Conservation (phyloP, 176 grass and related monocot genomes). For the Bothriochloa decipiens region DNA sequence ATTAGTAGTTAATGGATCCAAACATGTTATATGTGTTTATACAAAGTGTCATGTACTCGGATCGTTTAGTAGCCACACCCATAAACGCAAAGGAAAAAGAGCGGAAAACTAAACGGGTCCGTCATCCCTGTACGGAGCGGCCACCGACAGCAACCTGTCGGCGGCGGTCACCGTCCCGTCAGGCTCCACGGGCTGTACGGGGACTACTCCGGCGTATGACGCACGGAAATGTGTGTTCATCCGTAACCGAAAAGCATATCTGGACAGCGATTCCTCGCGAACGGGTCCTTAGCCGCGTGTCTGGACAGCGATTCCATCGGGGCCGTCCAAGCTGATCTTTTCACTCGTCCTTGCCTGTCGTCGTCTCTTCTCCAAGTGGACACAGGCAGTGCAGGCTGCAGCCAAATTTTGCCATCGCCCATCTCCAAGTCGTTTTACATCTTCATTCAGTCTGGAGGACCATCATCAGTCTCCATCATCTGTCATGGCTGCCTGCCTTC, state of each 20-base stretch:
- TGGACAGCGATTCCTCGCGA: neutral
- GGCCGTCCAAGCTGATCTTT: slow-evolving; percentile 20
- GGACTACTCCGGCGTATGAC: neutral
- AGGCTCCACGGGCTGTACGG: slow-evolving; percentile 7
- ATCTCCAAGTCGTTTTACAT: neutral
- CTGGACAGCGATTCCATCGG: neutral
- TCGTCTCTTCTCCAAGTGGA: neutral
- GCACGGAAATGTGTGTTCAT: neutral
- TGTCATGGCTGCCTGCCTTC: neutral
- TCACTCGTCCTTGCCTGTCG: neutral
- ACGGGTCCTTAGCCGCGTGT: neutral
- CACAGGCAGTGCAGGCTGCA: too few species aligned
- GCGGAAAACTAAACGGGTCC: too few species aligned
- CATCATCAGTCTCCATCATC: neutral
- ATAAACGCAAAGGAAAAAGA: neutral
- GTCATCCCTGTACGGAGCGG: neutral
- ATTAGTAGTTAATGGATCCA: too few species aligned
- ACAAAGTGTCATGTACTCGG: too few species aligned
- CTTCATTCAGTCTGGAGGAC: slow-evolving; percentile 7
- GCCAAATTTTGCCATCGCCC: neutral
- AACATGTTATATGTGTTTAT: too few species aligned
- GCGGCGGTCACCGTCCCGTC: neutral
- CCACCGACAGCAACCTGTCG: slow-evolving; percentile 21
- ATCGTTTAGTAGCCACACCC: neutral
- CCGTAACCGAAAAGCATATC: neutral